phyloP scores from a whole-genome alignment of 179 eudicot species.

The Spergularia azorica region DNA sequence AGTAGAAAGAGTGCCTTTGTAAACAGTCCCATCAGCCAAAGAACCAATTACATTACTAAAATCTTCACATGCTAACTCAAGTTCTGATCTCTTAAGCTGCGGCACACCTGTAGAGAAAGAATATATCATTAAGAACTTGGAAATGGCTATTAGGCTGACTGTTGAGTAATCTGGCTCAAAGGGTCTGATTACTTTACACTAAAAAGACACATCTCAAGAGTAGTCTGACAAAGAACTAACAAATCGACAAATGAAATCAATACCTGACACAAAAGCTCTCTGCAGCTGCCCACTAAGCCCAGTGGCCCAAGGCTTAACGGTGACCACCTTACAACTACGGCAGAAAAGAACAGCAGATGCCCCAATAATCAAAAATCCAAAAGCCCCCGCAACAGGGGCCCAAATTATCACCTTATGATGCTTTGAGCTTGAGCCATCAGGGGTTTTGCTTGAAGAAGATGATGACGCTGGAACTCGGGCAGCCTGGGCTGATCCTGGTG shows the following conservation, averaged over 20 bases:
- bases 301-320: conserved; percentile 79
- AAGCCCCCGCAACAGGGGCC: conserved; percentile 35
- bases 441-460: conserved; percentile 13
- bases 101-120: conserved; percentile 66
- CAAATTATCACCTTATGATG: conserved; percentile 33
- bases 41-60: conserved; percentile 88
- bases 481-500: conserved; percentile 28
- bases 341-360: conserved; percentile 30
- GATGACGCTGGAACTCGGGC: conserved; percentile 22
- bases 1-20: conserved; percentile 91
- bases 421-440: conserved; percentile 8
- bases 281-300: conserved; percentile 96
- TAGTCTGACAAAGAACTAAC: not conserved
- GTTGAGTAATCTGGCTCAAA: too few species aligned
- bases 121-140: not conserved
- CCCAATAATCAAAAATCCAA: conserved; percentile 26
- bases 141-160: not conserved
- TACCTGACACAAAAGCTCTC: conserved; percentile 93
- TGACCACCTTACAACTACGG: conserved; percentile 36
- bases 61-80: conserved; percentile 96
- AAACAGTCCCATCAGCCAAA: conserved; percentile 58
- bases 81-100: conserved; percentile 80
- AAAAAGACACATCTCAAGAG: not conserved
- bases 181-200: not conserved
- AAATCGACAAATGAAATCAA: conserved; percentile 11